These are phyloP conservation scores for Trapa bicornis DNA, from an alignment of 345 rosid genomes.

Conservation along the genomic window DNA sequence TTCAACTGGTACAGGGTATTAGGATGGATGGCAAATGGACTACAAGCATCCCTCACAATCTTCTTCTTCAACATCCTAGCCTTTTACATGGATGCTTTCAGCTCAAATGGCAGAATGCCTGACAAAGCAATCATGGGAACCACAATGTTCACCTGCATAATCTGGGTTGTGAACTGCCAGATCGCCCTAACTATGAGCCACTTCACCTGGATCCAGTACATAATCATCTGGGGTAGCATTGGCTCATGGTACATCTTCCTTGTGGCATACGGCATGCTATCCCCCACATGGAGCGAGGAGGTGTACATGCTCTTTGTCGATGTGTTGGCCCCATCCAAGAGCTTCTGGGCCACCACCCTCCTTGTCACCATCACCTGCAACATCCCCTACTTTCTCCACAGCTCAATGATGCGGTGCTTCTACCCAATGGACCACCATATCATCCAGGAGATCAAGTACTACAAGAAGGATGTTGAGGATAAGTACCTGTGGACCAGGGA, in stretches of 20 bases:
- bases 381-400: conserved; percentile 39
- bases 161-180: conserved; percentile 65
- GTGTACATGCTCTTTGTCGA: conserved; percentile 36
- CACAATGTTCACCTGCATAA: conserved; percentile 40
- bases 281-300: conserved; percentile 26
- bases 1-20: conserved; percentile 57
- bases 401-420: conserved; percentile 31
- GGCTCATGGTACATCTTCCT: conserved; percentile 52
- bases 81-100: conserved; percentile 33
- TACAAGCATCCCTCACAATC: conserved; percentile 39
- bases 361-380: conserved; percentile 34
- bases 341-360: conserved; percentile 37
- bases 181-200: conserved; percentile 56
- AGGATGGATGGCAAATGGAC: conserved; percentile 63
- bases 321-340: conserved; percentile 37
- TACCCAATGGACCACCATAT: conserved; percentile 64
- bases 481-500: conserved; percentile 52
- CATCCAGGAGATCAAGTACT: conserved; percentile 58
- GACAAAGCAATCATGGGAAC: conserved; percentile 43
- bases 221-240: conserved; percentile 68
- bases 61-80: conserved; percentile 31
- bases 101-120: conserved; percentile 25
- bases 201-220: conserved; percentile 74
- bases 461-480: conserved; percentile 31
- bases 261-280: conserved; percentile 28